These are phyloP conservation scores for Priceomyces haplophilus DNA, from an alignment of 805 yeast genomes.

Conservation along the genomic window DNA sequence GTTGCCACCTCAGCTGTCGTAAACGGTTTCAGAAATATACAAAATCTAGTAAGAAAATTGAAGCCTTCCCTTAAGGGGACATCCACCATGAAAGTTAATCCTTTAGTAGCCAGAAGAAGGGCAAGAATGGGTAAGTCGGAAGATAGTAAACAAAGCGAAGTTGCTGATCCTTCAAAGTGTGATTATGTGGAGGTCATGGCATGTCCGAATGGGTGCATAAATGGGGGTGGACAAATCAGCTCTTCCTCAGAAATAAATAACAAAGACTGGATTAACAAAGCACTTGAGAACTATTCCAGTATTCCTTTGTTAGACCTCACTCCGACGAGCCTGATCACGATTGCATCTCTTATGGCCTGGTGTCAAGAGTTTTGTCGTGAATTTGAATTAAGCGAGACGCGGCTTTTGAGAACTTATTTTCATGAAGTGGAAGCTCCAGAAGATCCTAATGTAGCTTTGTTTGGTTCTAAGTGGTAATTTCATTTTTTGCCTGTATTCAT, in stretches of 20 bases:
- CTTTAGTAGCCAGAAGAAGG: slow-evolving; percentile 44
- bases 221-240: slow-evolving; percentile 90
- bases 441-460: slow-evolving; percentile 44
- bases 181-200: slow-evolving; percentile 96
- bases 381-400: slow-evolving; percentile 26
- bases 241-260: slow-evolving; percentile 36
- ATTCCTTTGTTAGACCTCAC: slow-evolving; percentile 25
- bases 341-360: slow-evolving; percentile 7
- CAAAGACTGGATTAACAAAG: slow-evolving; percentile 46
- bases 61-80: slow-evolving; percentile 37
- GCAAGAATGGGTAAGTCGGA: slow-evolving; percentile 31
- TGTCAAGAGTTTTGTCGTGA: slow-evolving; percentile 23
- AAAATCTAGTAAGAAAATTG: slow-evolving; percentile 83
- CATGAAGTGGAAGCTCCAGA: slow-evolving; percentile 50
- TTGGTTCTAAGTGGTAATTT: slow-evolving; percentile 58
- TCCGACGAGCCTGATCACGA: not conserved
- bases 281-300: slow-evolving; percentile 30
- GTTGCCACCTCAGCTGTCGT: slow-evolving; percentile 60
- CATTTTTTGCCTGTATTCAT: not conserved
- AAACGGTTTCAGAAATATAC: slow-evolving; percentile 93
- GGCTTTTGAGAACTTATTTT: slow-evolving; percentile 48
- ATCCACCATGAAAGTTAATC: slow-evolving; percentile 22
- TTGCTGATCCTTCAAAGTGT: slow-evolving; percentile 61
- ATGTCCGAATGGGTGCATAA: slow-evolving; percentile 96
- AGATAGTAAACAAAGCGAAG: slow-evolving; percentile 14